These are phyloP conservation scores for Scalesia atractyloides DNA, from an alignment of 129 eudicot genomes.

Conservation along the genomic window DNA sequence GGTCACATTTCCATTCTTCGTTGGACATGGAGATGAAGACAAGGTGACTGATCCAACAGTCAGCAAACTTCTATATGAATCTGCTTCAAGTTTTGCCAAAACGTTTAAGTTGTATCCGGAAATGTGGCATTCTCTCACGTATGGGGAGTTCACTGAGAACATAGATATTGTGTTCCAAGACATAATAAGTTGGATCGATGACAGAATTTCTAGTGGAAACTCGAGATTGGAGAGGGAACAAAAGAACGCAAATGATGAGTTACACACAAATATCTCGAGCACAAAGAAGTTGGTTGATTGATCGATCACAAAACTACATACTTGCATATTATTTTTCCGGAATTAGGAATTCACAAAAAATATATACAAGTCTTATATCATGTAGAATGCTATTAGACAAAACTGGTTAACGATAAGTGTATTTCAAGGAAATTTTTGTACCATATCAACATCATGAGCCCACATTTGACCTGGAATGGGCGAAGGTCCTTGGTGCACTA, in stretches of 20 bases:
- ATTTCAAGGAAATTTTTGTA: not conserved
- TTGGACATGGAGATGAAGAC: conserved; percentile 79
- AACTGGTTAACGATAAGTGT: not conserved
- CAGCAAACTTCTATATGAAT: conserved; percentile 63
- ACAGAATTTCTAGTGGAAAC: conserved; percentile 38
- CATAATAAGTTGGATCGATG: conserved; percentile 51
- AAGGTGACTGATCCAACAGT: conserved; percentile 78
- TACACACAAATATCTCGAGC: conserved; percentile 1
- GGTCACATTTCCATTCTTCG: conserved; percentile 69
- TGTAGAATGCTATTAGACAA: not conserved
- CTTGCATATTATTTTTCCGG: not conserved
- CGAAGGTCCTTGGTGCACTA: too few relatives aligned
- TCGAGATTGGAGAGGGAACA: conserved; percentile 53
- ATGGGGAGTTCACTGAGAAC: conserved; percentile 76
- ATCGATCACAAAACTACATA: not conserved
- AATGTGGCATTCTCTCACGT: conserved; percentile 92
- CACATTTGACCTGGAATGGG: too few relatives aligned
- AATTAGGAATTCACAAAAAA: not conserved
- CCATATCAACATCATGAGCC: too few relatives aligned
- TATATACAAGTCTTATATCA: not conserved
- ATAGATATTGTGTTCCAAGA: conserved; percentile 53
- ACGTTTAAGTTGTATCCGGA: conserved; percentile 76
- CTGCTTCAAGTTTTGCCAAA: conserved; percentile 63
- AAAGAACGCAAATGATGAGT: conserved; percentile 43
- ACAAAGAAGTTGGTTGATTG: not conserved